These are phyloP conservation scores for Sporothrix curviconia DNA, from an alignment of 2,329 filamentous ascomycete species.

Conservation along the genomic window DNA sequence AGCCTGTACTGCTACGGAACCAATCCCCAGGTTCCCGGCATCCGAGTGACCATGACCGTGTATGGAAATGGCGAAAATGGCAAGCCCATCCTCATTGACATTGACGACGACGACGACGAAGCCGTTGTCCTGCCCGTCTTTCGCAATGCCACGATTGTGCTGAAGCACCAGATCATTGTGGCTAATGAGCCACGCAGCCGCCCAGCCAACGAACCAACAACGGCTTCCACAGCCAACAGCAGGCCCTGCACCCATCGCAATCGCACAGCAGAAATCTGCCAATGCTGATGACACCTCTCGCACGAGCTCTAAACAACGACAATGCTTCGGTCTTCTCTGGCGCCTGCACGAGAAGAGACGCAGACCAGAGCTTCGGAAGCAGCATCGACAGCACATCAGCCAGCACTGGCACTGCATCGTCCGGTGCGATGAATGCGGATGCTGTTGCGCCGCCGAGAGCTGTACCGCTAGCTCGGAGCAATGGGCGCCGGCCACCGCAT, in stretches of 20 bases:
- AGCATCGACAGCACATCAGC: not conserved
- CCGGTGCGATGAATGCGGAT: too few species aligned
- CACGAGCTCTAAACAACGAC: not conserved
- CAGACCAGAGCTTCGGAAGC: not conserved
- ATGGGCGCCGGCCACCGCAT: too few species aligned
- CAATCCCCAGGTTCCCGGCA: constrained; percentile 14
- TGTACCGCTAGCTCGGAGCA: too few species aligned
- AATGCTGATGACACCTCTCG: not conserved
- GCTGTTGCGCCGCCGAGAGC: too few species aligned
- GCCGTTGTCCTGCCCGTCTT: not conserved
- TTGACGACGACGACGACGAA: not conserved
- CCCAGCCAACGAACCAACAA: not conserved
- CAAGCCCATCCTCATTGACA: not conserved
- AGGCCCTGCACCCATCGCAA: not conserved
- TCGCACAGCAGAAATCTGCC: too few species aligned
- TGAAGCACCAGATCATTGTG: constrained; percentile 19
- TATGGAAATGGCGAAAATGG: not conserved
- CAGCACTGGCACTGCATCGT: too few species aligned
- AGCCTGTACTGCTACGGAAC: constrained; percentile 19
- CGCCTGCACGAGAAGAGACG: not conserved
- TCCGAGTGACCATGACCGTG: constrained; percentile 21
- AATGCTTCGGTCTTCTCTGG: not conserved
- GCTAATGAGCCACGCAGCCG: not conserved
- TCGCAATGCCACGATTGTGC: constrained; percentile 9
- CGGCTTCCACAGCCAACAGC: not conserved